phyloP scores from a whole-genome alignment of 108 stramenopile genomes.

The Conticribra guillardii region DNA sequence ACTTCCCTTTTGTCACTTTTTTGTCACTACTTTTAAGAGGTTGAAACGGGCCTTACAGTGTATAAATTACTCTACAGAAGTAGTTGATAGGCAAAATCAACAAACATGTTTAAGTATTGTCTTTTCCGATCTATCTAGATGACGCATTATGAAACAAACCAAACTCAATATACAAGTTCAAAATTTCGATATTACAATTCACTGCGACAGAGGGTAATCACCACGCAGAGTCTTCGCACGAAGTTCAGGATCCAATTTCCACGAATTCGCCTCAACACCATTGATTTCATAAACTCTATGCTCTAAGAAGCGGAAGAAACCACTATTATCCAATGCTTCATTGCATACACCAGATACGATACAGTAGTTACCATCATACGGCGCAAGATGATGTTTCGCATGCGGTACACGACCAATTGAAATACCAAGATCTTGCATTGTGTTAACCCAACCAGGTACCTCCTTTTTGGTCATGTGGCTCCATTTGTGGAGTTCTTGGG shows the following conservation, averaged over 20 bases:
- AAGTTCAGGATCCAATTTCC: constrained; percentile 84
- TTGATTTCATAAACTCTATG: constrained; percentile 75
- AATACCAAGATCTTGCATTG: constrained; percentile 68
- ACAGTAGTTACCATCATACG: constrained; percentile 93
- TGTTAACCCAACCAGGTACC: constrained; percentile 56
- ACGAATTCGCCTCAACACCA: constrained; percentile 87
- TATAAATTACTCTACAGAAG: too few species aligned
- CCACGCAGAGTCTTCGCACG: constrained; percentile 68
- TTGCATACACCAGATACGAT: constrained; percentile 89
- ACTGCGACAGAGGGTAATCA: constrained; percentile 52
- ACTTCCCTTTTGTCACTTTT: too few species aligned
- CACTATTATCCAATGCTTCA: constrained; percentile 66
- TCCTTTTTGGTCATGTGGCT: constrained; percentile 77
- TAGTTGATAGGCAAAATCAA: too few species aligned
- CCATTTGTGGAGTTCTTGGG: constrained; percentile 93
- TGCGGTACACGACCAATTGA: constrained; percentile 79
- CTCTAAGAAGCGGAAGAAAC: constrained; percentile 88
- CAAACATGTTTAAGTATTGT: not conserved
- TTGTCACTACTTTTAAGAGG: too few species aligned
- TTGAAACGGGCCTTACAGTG: too few species aligned
- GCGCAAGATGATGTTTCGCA: constrained; percentile 87
- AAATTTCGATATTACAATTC: not conserved
- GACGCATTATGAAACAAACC: not conserved
- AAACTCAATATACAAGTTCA: constrained; percentile 3
- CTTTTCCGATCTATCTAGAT: not conserved